phyloP scores from a whole-genome alignment of 768 basidiomycete genomes.

The Leccinellum luteum region DNA sequence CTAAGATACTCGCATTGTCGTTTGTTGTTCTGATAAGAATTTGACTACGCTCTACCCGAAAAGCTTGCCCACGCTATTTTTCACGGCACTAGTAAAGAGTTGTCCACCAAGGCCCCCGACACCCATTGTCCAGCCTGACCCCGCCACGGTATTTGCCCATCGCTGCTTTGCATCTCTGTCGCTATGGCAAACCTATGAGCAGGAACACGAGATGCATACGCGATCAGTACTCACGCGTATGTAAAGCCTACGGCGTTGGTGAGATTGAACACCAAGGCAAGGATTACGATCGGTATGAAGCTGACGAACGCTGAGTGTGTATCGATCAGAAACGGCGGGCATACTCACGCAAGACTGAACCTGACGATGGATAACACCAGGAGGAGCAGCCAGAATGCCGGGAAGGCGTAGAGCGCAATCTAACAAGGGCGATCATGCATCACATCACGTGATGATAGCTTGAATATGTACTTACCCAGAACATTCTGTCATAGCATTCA shows the following conservation, averaged over 20 bases:
- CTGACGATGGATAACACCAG: constrained; percentile 88
- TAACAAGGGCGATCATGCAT: constrained; percentile 30
- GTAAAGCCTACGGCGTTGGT: constrained; percentile 97
- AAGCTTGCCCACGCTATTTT: constrained; percentile 75
- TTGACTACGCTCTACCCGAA: constrained; percentile 45
- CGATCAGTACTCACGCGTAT: constrained; percentile 64
- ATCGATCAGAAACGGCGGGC: constrained; percentile 3
- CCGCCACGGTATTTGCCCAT: constrained; percentile 77
- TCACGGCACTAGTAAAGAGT: constrained; percentile 77
- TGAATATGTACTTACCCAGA: constrained; percentile 61
- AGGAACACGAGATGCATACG: constrained; percentile 1
- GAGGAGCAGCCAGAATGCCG: constrained; percentile 82
- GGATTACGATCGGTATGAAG: constrained; percentile 90
- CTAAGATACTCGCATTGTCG: constrained; percentile 11
- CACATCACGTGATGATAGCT: constrained; percentile 6
- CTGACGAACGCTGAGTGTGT: constrained; percentile 39
- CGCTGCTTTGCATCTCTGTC: constrained; percentile 92
- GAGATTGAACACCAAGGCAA: constrained; percentile 94
- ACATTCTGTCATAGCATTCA: constrained; percentile 61
- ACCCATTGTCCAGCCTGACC: constrained; percentile 69
- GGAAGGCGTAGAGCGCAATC: constrained; percentile 90
- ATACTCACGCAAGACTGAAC: constrained; percentile 78
- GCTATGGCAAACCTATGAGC: constrained; percentile 35
- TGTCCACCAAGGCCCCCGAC: constrained; percentile 84
- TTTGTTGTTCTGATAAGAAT: constrained; percentile 7